Conservation (phyloP, 805 yeast species). For the Sugiyamaella mastotermitis region DNA sequence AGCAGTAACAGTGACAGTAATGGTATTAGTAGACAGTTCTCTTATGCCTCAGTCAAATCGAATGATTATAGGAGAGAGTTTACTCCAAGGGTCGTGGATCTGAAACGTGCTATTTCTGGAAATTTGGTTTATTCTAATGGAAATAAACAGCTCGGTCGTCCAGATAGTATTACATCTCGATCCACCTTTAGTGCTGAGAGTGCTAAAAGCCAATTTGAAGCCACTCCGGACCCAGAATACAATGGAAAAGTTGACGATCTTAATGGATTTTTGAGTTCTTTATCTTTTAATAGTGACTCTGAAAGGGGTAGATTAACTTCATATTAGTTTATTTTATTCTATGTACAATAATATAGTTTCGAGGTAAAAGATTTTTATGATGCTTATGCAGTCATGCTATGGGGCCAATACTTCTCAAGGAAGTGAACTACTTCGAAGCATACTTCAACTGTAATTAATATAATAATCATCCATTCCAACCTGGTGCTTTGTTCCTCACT, state of each 20-base stretch:
- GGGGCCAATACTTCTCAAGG: constrained; percentile 45
- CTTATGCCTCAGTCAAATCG: not conserved
- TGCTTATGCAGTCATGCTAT: too few species aligned
- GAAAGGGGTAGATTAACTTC: constrained; percentile 7
- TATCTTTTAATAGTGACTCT: constrained; percentile 3
- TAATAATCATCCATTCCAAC: constrained; percentile 83
- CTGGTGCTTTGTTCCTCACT: constrained; percentile 71
- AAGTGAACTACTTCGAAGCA: constrained; percentile 74
- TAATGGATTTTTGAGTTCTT: constrained; percentile 7
- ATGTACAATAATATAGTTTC: not conserved
- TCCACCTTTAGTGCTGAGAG: constrained; percentile 6
- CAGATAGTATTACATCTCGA: constrained; percentile 1
- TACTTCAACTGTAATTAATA: constrained; percentile 79
- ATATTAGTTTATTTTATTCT: not conserved
- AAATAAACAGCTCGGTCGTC: not conserved
- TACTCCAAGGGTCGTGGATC: constrained; percentile 18
- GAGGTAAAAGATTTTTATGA: too few species aligned
- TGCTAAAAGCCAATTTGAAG: constrained; percentile 6
- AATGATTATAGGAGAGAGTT: constrained; percentile 9
- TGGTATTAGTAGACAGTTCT: not conserved
- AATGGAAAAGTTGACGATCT: constrained; percentile 11
- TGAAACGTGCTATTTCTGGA: constrained; percentile 18
- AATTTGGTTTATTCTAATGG: not conserved
- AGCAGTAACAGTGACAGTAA: not conserved
- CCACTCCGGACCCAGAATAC: constrained; percentile 8